These are phyloP conservation scores for Naganishia onofrii DNA, from an alignment of 768 basidiomycete species.

Conservation along the genomic window DNA sequence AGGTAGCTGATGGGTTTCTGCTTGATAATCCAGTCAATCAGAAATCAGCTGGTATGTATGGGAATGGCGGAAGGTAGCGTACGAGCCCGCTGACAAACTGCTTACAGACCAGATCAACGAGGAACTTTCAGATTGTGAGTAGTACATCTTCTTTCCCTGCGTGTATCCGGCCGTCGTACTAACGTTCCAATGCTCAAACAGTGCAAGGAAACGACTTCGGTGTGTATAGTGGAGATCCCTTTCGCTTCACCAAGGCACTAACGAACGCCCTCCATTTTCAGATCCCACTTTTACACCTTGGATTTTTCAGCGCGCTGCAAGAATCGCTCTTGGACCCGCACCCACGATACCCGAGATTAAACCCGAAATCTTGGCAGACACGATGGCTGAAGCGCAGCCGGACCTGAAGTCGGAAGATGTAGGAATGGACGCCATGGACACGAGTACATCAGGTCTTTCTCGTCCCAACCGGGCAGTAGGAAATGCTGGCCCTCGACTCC, in stretches of 20 bases:
- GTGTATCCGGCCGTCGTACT: not conserved
- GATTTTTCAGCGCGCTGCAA: slow-evolving; percentile 41
- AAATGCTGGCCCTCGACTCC: slow-evolving; percentile 34
- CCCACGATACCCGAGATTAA: not conserved
- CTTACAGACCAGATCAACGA: slow-evolving; percentile 37
- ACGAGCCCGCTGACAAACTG: not conserved
- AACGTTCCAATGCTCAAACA: not conserved
- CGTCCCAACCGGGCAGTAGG: slow-evolving; percentile 10
- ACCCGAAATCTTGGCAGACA: not conserved
- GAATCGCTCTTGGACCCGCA: slow-evolving; percentile 22
- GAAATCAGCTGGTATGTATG: slow-evolving; percentile 35
- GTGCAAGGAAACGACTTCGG: slow-evolving; percentile 26
- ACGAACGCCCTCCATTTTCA: slow-evolving; percentile 24
- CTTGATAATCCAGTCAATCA: slow-evolving; percentile 40
- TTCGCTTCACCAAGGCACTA: slow-evolving; percentile 37
- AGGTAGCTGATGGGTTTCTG: not conserved
- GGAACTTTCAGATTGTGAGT: slow-evolving; percentile 50
- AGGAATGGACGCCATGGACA: slow-evolving; percentile 20
- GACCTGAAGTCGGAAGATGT: not conserved
- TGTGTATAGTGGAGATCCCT: slow-evolving; percentile 8
- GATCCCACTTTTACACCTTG: slow-evolving; percentile 42
- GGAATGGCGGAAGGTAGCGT: not conserved
- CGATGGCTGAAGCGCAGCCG: slow-evolving; percentile 4
- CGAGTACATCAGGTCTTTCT: slow-evolving; percentile 19
- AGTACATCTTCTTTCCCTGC: not conserved